Evolutionary conservation across 306 rosid species (phyloP), one percentile per base, ranked within the genome.

Genomic region (Casuarina glauca): DNA sequence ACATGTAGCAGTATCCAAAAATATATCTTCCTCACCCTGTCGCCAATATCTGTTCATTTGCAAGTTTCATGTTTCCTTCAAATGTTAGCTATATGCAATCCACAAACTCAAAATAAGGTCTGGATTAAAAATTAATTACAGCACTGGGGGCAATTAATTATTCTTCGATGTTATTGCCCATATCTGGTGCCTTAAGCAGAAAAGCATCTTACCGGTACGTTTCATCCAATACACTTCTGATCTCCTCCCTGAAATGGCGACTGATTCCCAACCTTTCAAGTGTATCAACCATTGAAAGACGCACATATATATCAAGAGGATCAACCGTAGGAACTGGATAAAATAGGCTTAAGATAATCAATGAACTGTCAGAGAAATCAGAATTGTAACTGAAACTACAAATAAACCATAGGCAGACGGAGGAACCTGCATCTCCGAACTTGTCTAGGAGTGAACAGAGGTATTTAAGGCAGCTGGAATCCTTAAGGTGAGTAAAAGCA

Each of bases 221-320:
- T 84, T 92, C 97, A 74, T 90, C 97, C 66, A 94, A 83, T 74
- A 87, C 89, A 41, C 77, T 81, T 70, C 5, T 85, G 72, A 92
- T 88, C 81, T 94, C 97, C 69, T 88, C 84, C 76, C 84, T 75
- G 84, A 94, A 94, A 85, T 92, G 92, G 78, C 78, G 78, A 78
- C 61, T 78, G 74, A 94, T 81, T 12, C 97, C 95, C 92, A 94
- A 80, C 62, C 82, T 90, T 75, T 92, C 90, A 69, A 94, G 95
- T 82, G 58, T 84, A 75, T 89, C 94, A 38, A 89, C 82, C 98
- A 92, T 88, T 78, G 43, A 84, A 68, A 94, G 90, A 73, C 86
- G 89, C 46, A 87, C 90, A 86, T 87, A 86, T 46, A 79, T 83
- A 66, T 92, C 92, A 64, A 90, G 82, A 73, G 97, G 97, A 83